Evolutionary conservation across 805 yeast species (phyloP).

Genomic region (Ogataea siamensis): DNA sequence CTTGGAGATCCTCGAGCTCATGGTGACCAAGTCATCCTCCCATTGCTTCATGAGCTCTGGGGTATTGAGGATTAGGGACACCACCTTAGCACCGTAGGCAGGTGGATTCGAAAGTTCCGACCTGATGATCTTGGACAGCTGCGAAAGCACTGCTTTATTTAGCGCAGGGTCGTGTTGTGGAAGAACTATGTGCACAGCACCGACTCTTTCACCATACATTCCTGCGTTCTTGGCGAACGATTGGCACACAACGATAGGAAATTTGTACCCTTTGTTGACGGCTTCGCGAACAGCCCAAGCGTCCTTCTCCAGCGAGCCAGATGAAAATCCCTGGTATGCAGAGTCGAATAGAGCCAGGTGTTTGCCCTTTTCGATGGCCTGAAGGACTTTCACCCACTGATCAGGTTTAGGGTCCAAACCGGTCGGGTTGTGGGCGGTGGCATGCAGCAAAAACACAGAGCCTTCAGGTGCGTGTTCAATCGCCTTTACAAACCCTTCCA

Average conservation of each 20-base stretch:
- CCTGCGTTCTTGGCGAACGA: constrained; percentile 97
- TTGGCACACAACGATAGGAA: constrained; percentile 80
- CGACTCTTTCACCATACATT: constrained; percentile 96
- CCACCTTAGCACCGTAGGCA: constrained; percentile 92
- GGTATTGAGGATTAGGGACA: constrained; percentile 65
- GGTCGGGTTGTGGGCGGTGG: constrained; percentile 98
- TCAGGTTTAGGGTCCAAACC: constrained; percentile 88
- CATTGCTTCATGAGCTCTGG: constrained; percentile 73
- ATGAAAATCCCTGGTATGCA: constrained; percentile 97
- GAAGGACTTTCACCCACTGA: constrained; percentile 75
- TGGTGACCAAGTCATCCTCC: constrained; percentile 78
- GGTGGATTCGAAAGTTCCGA: constrained; percentile 93
- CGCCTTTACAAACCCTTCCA: constrained; percentile 62
- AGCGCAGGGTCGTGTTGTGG: constrained; percentile 42
- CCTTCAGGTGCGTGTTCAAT: constrained; percentile 70
- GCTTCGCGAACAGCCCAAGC: constrained; percentile 80
- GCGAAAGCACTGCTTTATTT: constrained; percentile 64
- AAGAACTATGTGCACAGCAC: constrained; percentile 79
- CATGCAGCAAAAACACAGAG: constrained; percentile 80
- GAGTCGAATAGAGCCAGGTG: constrained; percentile 88
- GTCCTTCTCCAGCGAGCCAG: constrained; percentile 80
- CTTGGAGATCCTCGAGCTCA: constrained; percentile 77
- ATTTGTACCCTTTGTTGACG: constrained; percentile 43
- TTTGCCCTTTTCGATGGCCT: constrained; percentile 53
- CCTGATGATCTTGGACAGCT: constrained; percentile 71